phyloP scores from a whole-genome alignment of 2,329 filamentous ascomycete species.

The Epichloe glyceriae region DNA sequence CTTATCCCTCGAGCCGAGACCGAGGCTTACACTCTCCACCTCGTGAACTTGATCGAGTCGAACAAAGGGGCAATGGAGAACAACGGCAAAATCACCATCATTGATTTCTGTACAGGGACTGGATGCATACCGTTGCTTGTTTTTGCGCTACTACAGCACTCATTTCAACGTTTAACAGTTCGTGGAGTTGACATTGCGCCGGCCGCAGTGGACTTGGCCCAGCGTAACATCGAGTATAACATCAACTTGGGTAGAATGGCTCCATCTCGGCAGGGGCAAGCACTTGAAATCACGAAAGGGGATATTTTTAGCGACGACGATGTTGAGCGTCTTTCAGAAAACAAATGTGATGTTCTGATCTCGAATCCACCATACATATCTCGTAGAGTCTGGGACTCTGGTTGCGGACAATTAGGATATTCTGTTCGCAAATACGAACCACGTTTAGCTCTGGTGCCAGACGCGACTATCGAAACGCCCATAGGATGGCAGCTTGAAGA shows the following conservation, averaged over 20 bases:
- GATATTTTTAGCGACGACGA: slow-evolving; percentile 35
- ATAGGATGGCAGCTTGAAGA: slow-evolving; percentile 27
- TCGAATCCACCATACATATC: slow-evolving; percentile 93
- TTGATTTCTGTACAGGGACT: slow-evolving; percentile 84
- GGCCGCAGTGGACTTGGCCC: slow-evolving; percentile 51
- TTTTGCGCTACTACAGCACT: slow-evolving; percentile 42
- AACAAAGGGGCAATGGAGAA: slow-evolving; percentile 6
- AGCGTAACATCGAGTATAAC: slow-evolving; percentile 53
- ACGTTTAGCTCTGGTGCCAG: slow-evolving; percentile 58
- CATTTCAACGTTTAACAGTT: slow-evolving; percentile 33
- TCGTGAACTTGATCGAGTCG: slow-evolving; percentile 33
- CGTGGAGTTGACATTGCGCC: slow-evolving; percentile 62
- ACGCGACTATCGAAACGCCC: slow-evolving; percentile 16
- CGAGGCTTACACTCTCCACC: slow-evolving; percentile 50
- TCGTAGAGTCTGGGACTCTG: slow-evolving; percentile 26
- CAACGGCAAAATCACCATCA: slow-evolving; percentile 37
- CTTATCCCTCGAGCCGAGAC: slow-evolving; percentile 76
- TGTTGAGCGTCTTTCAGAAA: slow-evolving; percentile 14
- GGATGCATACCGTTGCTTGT: slow-evolving; percentile 80
- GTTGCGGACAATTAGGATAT: slow-evolving; percentile 38
- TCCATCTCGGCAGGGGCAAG: slow-evolving; percentile 9
- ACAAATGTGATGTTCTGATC: slow-evolving; percentile 52
- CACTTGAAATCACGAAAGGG: slow-evolving; percentile 31
- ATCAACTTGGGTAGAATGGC: slow-evolving; percentile 21
- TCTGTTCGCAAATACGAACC: slow-evolving; percentile 80